A percentile compares a stretch with the other conserved stretches of the same genome.
phyloP scores from a whole-genome alignment of 345 rosid genomes.

The Odontarrhena argentea region DNA sequence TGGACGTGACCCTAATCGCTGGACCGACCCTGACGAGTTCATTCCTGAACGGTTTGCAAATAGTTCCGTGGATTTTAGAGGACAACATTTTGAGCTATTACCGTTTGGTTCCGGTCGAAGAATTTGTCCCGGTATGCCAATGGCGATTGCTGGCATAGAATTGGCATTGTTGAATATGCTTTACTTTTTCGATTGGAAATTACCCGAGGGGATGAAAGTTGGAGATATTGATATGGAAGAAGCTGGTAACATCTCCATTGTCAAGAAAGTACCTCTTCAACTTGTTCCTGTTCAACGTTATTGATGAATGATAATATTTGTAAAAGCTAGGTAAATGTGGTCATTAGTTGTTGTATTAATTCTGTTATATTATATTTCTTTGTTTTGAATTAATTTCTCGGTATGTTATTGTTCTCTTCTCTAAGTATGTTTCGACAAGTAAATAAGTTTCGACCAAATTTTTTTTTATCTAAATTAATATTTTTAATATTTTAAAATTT shows the following conservation, averaged over 20 bases:
- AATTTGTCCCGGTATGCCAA: conserved; percentile 48
- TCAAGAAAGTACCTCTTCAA: conserved; percentile 42
- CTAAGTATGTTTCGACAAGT: too few species aligned
- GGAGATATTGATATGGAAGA: conserved; percentile 41
- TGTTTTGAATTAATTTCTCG: too few species aligned
- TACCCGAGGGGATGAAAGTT: conserved; percentile 28
- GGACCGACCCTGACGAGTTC: conserved; percentile 54
- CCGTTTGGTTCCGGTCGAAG: conserved; percentile 65
- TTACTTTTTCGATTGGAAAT: conserved; percentile 38
- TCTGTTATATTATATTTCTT: too few species aligned
- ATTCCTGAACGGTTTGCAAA: conserved; percentile 52
- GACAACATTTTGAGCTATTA: conserved; percentile 46
- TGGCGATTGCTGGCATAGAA: conserved; percentile 33
- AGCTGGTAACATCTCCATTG: conserved; percentile 14
- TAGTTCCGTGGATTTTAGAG: conserved; percentile 47
- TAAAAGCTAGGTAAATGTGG: neutral
- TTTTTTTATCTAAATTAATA: too few species aligned
- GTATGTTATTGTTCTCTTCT: too few species aligned
- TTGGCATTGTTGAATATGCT: conserved; percentile 30
- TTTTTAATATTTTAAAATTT: too few species aligned
- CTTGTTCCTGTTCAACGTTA: conserved; percentile 27
- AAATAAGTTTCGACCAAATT: too few species aligned
- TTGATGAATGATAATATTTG: too few species aligned
- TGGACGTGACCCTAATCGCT: conserved; percentile 49
- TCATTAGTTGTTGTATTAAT: too few species aligned